Base-by-base conservation (phyloP, 164 flowering plant species). In the Piper longum region DNA sequence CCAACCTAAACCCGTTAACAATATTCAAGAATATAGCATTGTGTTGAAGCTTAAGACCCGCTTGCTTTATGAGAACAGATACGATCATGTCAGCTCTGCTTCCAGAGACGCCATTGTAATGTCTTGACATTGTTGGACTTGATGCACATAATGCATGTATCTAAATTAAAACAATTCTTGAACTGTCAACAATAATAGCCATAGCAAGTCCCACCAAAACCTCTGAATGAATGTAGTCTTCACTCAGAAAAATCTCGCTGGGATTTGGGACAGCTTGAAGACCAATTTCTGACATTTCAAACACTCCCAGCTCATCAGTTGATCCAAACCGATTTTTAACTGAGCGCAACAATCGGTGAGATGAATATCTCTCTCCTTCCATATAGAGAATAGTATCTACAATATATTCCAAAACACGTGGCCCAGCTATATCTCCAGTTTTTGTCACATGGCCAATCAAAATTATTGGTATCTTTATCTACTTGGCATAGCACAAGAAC, bases 291-390 rank as follows among this genome's bases (percentile, higher is more conserved):
- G 83, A 75, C 99, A 93, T 93, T 78, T 90, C 89, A 75, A 93
- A 87, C 26, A 93, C 88, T 65, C 99, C 99, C 74, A 93, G 91
- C 91, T 95, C 97, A 73, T 95, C 97, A 16, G 89, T 85, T 63
- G 99, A 85, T 45, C 99, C 99, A 77, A 81, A 95, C 18, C 99
- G 95, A 66, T 95, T 95, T 76, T 95, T 95, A 73, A 86, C 93
- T 45, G 97, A 72, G 56, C 99, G 88, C 69, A 95, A 88, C 65
- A 95, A 70, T 44, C 99, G 88, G 80, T 95, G 85, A 57, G 91
- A 71, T 56, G 97, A 82, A 72, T 62, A 69, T 66, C 83, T 85
- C 76, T 93, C 99, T 45, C 99, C 99, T 80, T 93, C 99, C 88
- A 93, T 69, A 69, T 93, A 93, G 59, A 93, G 65, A 70, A 93